Conservation (phyloP, 106 monocot genomes). For the Dendrobium catenatum region DNA sequence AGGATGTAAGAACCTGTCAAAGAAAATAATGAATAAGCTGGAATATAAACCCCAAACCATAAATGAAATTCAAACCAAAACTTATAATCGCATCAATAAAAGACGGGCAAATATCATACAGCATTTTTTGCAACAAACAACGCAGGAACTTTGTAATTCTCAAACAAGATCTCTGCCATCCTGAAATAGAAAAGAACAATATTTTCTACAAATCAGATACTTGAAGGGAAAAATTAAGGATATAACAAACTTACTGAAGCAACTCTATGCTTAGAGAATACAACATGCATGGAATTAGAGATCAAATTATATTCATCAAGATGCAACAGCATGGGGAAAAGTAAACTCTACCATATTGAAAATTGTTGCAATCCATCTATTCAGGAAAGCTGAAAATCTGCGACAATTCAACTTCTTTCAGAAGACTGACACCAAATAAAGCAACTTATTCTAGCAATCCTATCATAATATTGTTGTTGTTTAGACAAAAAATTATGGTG, state of each 20-base stretch:
- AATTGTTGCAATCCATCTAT: not conserved
- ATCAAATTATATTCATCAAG: not conserved
- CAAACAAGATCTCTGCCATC: constrained; percentile 93
- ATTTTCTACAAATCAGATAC: not conserved
- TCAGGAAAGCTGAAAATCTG: not conserved
- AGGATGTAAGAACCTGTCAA: constrained; percentile 87
- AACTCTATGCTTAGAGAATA: not conserved
- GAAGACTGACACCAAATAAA: not conserved
- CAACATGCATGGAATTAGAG: not conserved
- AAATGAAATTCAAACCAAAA: not conserved
- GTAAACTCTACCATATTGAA: not conserved
- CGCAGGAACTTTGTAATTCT: constrained; percentile 95
- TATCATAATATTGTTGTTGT: not conserved
- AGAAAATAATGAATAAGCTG: not conserved
- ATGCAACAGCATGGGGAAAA: not conserved
- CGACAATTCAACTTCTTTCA: not conserved
- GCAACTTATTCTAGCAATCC: not conserved
- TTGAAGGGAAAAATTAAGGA: not conserved
- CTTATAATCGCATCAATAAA: not conserved
- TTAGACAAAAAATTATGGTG: not conserved
- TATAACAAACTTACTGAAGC: not conserved
- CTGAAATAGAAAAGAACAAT: constrained; percentile 28
- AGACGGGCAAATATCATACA: constrained; percentile 33
- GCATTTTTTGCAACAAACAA: constrained; percentile 98
- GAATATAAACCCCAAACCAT: not conserved